Conservation (phyloP, 2,329 filamentous ascomycete species). For the Fusarium guadeloupense region DNA sequence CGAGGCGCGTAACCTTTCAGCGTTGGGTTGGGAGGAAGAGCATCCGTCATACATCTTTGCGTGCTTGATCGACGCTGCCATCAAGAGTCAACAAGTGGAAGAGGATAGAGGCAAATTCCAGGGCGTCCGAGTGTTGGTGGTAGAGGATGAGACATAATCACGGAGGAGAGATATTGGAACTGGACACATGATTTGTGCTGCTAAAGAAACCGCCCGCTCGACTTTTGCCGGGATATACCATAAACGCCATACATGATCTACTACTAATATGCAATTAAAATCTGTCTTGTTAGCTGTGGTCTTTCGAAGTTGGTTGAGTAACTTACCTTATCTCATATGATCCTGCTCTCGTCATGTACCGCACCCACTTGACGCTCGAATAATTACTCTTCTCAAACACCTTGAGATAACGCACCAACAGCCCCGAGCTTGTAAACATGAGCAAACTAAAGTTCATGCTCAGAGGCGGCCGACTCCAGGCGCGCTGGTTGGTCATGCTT, state of each 20-base stretch:
- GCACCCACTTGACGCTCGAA: constrained; percentile 97
- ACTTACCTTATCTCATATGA: constrained; percentile 93
- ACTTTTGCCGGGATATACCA: constrained; percentile 46
- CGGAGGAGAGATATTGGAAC: constrained; percentile 2
- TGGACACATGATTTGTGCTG: constrained; percentile 31
- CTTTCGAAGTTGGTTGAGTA: neutral
- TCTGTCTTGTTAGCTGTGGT: constrained; percentile 40
- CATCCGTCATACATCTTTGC: constrained; percentile 47
- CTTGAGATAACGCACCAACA: constrained; percentile 94
- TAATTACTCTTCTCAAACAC: constrained; percentile 99
- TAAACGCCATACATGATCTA: constrained; percentile 45
- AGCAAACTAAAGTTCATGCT: constrained; percentile 92
- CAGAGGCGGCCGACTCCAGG: constrained; percentile 92
- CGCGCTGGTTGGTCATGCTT: constrained; percentile 97
- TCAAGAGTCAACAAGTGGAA: constrained; percentile 45
- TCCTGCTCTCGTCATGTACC: constrained; percentile 97
- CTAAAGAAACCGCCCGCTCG: constrained; percentile 42
- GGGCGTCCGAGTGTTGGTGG: constrained; percentile 41
- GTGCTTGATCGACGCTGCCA: constrained; percentile 41
- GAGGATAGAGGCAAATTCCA: constrained; percentile 34
- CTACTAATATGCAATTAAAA: constrained; percentile 47
- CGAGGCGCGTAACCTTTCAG: constrained; percentile 47
- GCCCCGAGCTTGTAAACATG: constrained; percentile 96
- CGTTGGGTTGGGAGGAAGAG: constrained; percentile 44
- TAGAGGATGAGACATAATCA: constrained; percentile 37